These are phyloP conservation scores for Penicillium polonicum DNA, from an alignment of 2,329 filamentous ascomycete species.

Conservation along the genomic window DNA sequence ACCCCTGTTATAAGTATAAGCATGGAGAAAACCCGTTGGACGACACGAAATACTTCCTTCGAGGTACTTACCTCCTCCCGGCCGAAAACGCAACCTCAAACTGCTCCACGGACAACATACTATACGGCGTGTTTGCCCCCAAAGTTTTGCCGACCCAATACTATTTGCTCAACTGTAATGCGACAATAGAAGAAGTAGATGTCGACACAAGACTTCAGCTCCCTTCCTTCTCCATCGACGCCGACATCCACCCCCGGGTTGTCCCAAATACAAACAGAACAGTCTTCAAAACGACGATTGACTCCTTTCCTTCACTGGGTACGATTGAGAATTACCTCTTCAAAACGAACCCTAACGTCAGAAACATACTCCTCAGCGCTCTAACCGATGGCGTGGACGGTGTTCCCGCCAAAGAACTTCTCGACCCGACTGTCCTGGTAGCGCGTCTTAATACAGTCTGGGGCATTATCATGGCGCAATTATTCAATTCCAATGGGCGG, in stretches of 20 bases:
- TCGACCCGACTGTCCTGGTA: background rate
- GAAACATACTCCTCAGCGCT: background rate
- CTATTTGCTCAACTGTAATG: conserved; percentile 1
- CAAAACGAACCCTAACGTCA: background rate
- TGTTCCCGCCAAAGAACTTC: background rate
- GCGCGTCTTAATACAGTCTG: background rate
- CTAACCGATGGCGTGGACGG: background rate
- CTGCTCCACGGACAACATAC: background rate
- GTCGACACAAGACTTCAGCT: conserved; percentile 2
- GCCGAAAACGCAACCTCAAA: background rate
- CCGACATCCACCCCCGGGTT: background rate
- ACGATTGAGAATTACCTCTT: background rate
- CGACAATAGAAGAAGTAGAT: conserved; percentile 5
- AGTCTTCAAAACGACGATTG: background rate
- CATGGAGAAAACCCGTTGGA: background rate
- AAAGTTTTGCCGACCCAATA: background rate
- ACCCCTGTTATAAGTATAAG: background rate
- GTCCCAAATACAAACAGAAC: background rate
- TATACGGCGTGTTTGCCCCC: background rate
- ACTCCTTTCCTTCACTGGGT: background rate
- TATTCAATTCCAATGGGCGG: background rate
- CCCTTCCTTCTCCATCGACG: conserved; percentile 8
- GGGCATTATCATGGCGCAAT: conserved; percentile 2
- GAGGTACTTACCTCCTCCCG: background rate
- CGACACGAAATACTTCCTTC: background rate